phyloP scores from a whole-genome alignment of 495 filamentous ascomycete genomes.

The Hyaloscypha variabilis region DNA sequence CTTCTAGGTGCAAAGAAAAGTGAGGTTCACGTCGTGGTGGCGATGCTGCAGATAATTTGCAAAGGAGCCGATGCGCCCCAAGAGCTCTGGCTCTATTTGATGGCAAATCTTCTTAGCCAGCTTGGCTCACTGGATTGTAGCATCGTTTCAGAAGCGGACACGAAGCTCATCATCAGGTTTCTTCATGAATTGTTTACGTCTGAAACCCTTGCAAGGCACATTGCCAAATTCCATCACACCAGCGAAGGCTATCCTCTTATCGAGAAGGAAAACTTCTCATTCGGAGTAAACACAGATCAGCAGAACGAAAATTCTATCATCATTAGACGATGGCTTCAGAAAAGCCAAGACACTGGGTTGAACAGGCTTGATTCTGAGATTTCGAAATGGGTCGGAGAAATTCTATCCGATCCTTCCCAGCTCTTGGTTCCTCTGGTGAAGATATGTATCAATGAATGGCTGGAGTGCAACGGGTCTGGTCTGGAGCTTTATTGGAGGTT shows the following conservation, averaged over 20 bases:
- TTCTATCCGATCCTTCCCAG: constrained; percentile 5
- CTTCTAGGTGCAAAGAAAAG: constrained; percentile 15
- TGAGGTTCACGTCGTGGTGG: constrained; percentile 16
- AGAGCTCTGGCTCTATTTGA: constrained; percentile 21
- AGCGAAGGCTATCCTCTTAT: constrained; percentile 15
- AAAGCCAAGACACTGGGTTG: constrained; percentile 8
- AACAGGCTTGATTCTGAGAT: constrained; percentile 14
- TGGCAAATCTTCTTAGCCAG: constrained; percentile 11
- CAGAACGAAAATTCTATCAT: constrained; percentile 12
- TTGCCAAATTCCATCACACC: constrained; percentile 16
- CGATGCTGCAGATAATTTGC: constrained; percentile 20
- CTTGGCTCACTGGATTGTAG: constrained; percentile 15
- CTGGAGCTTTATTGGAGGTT: constrained; percentile 16
- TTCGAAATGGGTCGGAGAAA: constrained; percentile 9
- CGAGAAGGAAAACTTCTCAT: background rate
- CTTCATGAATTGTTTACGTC: constrained; percentile 22
- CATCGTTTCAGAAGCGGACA: constrained; percentile 19
- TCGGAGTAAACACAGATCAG: constrained; percentile 12
- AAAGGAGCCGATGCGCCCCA: constrained; percentile 18
- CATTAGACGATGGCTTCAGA: constrained; percentile 16
- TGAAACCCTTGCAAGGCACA: constrained; percentile 16
- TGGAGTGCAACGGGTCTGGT: constrained; percentile 6
- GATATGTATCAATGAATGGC: constrained; percentile 17
- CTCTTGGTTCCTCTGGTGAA: constrained; percentile 17
- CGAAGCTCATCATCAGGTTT: constrained; percentile 17